Base-by-base conservation (phyloP, 2,329 filamentous ascomycete species). In the Verticillium isaacii region DNA sequence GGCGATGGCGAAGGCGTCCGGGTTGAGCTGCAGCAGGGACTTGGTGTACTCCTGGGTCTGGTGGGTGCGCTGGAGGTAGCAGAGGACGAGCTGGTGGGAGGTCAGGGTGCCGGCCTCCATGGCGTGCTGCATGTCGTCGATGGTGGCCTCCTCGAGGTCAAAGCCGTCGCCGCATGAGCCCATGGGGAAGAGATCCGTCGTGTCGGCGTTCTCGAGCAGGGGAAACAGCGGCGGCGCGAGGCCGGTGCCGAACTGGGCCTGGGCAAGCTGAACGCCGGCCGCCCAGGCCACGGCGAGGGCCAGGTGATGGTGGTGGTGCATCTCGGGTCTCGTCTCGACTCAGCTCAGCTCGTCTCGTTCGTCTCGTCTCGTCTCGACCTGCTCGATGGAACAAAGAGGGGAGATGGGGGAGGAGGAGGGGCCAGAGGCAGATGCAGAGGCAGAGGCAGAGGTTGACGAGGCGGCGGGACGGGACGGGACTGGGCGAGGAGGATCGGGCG, bases 31-130 rank as follows among this genome's bases (percentile, higher is more conserved):
- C 56, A 91, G 75, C 32, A 91, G 70, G 2, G 85, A 80, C 23
- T 85, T 87, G 71, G 89, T 78, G 69, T 90, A 91, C 39, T 81
- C 76, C 62, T 89, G 79, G 0, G 85, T 87, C 73, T 91, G 88
- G 58, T 79, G 78, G 7, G 82, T 80, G 39, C 89, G 77, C 61
- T 82, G 76, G 41, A 89, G 68, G 71, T 90, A 90, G 74, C 88
- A 91, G n/a, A 74, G 69, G 9, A 84, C 77, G 25, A 90, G 75
- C 64, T 89, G 78, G 29, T 82, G 79, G 19, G 82, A 83, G 0
- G 83, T 88, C 62, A 91, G 73, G 12, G 70, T 75, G 5, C 84
- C 83, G n/a, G 73, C 72, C 7, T 67, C 67, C 79, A 91, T 80
- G 34, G 82, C 82, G 5, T 73, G 68, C 68, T 91, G 88, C 68